phyloP scores from a whole-genome alignment of 1,139 yeast species.

The Yamadazyma sp. region DNA sequence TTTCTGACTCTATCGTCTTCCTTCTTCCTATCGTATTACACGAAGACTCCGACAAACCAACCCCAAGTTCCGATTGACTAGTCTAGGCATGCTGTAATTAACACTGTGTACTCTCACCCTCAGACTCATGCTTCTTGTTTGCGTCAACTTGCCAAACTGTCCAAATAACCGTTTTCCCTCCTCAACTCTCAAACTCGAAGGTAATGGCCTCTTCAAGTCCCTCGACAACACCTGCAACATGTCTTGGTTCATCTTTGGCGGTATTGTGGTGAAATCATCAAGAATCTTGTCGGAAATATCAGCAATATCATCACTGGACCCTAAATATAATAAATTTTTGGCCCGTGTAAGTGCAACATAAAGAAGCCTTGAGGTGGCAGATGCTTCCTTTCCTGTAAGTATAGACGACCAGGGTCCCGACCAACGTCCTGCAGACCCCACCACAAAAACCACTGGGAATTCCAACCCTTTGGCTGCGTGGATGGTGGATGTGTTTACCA shows the following conservation, averaged over 20 bases:
- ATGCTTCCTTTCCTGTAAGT: slow-evolving; percentile 7
- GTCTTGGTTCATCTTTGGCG: slow-evolving; percentile 14
- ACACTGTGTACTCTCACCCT: too few relatives aligned
- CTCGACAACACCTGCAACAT: slow-evolving; percentile 10
- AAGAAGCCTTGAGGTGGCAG: slow-evolving; percentile 35
- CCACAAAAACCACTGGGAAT: slow-evolving; percentile 64
- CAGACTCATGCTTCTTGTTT: too few relatives aligned
- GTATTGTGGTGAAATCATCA: slow-evolving; percentile 14
- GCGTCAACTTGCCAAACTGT: slow-evolving; percentile 7
- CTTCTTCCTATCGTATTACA: too few relatives aligned
- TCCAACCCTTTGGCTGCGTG: slow-evolving; percentile 75
- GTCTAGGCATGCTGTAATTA: too few relatives aligned
- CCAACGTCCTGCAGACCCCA: slow-evolving; percentile 29
- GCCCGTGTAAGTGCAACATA: slow-evolving; percentile 74
- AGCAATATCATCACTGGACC: slow-evolving; percentile 13
- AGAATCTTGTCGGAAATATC: slow-evolving; percentile 10
- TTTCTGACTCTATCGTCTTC: too few relatives aligned
- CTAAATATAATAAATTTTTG: slow-evolving; percentile 46
- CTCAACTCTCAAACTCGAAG: slow-evolving; percentile 8
- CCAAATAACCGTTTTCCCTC: slow-evolving; percentile 14
- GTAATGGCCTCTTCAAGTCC: slow-evolving; percentile 9
- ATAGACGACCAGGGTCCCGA: slow-evolving; percentile 20
- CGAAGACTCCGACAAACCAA: too few relatives aligned
- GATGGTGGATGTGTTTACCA: slow-evolving; percentile 57
- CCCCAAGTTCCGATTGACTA: too few relatives aligned